phyloP scores from a whole-genome alignment of 345 rosid species.

The Iberis pinnata region DNA sequence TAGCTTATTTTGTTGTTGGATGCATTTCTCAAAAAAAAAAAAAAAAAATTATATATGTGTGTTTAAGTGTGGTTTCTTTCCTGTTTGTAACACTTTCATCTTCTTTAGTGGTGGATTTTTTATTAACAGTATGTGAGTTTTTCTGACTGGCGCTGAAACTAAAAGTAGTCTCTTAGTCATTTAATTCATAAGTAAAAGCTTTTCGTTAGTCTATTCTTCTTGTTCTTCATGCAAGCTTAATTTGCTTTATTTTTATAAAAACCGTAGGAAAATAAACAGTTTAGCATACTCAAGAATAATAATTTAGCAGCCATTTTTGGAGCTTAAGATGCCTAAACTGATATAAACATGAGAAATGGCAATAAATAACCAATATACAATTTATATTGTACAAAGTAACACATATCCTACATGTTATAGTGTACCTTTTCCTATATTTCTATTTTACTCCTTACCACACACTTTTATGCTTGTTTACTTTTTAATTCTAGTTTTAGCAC shows the following conservation, averaged over 20 bases:
- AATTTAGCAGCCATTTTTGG: constrained; percentile 98
- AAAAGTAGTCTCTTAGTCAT: constrained; percentile 47
- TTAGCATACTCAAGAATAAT: constrained; percentile 94
- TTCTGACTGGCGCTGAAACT: constrained; percentile 93
- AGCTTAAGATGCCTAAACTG: constrained; percentile 86
- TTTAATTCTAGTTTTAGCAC: no score
- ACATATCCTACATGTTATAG: no score
- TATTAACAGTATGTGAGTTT: constrained; percentile 83
- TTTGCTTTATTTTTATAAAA: constrained; percentile 35
- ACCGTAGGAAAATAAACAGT: constrained; percentile 92
- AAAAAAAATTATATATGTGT: background rate
- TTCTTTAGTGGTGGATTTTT: constrained; percentile 1
- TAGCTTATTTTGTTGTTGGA: background rate
- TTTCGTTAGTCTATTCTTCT: background rate
- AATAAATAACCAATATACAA: no score
- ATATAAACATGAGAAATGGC: constrained; percentile 74
- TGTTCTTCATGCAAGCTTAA: background rate
- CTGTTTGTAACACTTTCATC: constrained; percentile 1
- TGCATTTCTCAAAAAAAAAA: background rate
- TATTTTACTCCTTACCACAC: no score
- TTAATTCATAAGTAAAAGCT: background rate
- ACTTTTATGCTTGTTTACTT: no score
- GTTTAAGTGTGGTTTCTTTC: background rate
- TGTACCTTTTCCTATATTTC: no score
- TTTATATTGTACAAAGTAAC: no score